Evolutionary conservation across 2,329 filamentous ascomycete genomes (phyloP), one percentile per base, ranked within the genome.

Genomic region (Botrytis aclada): DNA sequence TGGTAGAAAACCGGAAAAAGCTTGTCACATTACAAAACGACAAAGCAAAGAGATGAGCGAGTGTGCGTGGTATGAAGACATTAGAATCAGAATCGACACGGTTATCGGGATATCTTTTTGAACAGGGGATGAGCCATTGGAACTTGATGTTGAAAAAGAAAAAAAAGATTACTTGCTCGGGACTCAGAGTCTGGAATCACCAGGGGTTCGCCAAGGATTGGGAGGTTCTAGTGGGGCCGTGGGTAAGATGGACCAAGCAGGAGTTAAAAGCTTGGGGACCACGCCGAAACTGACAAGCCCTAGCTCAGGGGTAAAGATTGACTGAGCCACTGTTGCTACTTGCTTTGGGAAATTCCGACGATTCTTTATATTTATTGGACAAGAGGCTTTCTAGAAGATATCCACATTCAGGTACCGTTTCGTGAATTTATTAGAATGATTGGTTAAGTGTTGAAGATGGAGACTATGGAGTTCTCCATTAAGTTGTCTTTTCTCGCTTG

Each of bases 321-420:
- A 41, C 65, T 43, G 37, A 71, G 69, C 69, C 69, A 71, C 69
- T 39, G 29, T 54, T 54, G 22, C 32, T n/a, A 32, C 47, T 51
- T 39, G 20, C 22, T 65, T 37, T 37, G 18, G 43, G 22, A 12
- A 20, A 39, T 39, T 37, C 32, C 16, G 41, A 70, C 10, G 25
- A 51, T 37, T 39, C 41, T 37, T 39, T 18, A 39, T 47, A 9
- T 29, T 47, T 63, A 51, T 70, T 63, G 56, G 69, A 67, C 37
- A n/a, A 29, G 25, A 56, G 29, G 47, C 51, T 41, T 63, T 32
- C 56, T 29, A 34, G 58, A 54, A 61, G 18, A 22, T 16, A 39
- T 47, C 54, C 69, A 37, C 9, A 39, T 54, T 65, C 69, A 71
- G 69, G 69, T 65, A 51, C 69, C 69, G 58, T 54, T 70, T 70